phyloP scores from a whole-genome alignment of 192 early-diverging fungal genomes.

The Haplosporangium gracile region DNA sequence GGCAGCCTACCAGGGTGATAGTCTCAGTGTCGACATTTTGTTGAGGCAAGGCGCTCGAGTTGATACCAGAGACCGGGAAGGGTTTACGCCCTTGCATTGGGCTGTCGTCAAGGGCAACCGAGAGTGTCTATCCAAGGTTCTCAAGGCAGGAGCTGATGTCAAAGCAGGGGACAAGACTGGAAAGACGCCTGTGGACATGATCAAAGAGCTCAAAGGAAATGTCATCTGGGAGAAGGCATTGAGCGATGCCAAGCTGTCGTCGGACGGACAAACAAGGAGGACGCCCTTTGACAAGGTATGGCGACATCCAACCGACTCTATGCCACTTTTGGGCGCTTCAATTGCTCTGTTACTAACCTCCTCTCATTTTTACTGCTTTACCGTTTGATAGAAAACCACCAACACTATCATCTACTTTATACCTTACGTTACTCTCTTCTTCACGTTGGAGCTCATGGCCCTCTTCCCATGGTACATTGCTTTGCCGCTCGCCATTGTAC shows the following conservation, averaged over 20 bases:
- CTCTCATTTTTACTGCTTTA: not conserved
- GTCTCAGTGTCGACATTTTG: slow-evolving; percentile 76
- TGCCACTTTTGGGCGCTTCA: not conserved
- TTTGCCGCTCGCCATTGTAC: slow-evolving; percentile 67
- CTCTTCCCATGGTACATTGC: slow-evolving; percentile 85
- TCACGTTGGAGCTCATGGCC: slow-evolving; percentile 69
- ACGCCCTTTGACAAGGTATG: slow-evolving; percentile 57
- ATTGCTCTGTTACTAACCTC: not conserved
- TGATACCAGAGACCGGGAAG: slow-evolving; percentile 75
- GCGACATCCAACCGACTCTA: not conserved
- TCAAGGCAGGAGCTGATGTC: slow-evolving; percentile 80
- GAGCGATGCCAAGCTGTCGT: slow-evolving; percentile 51
- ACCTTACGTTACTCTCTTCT: slow-evolving; percentile 75
- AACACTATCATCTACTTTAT: slow-evolving; percentile 78
- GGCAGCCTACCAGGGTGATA: slow-evolving; percentile 91
- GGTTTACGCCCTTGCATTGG: slow-evolving; percentile 93
- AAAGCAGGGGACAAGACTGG: slow-evolving; percentile 78
- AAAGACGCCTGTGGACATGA: slow-evolving; percentile 88
- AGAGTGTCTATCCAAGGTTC: slow-evolving; percentile 70
- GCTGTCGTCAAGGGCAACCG: slow-evolving; percentile 77
- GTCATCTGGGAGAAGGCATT: slow-evolving; percentile 66
- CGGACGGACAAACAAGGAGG: slow-evolving; percentile 36
- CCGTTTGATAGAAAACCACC: slow-evolving; percentile 61
- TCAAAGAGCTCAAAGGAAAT: slow-evolving; percentile 67
- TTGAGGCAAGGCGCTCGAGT: slow-evolving; percentile 78